phyloP scores from a whole-genome alignment of 2,329 filamentous ascomycete species.

The Magnaporthales sp. region DNA sequence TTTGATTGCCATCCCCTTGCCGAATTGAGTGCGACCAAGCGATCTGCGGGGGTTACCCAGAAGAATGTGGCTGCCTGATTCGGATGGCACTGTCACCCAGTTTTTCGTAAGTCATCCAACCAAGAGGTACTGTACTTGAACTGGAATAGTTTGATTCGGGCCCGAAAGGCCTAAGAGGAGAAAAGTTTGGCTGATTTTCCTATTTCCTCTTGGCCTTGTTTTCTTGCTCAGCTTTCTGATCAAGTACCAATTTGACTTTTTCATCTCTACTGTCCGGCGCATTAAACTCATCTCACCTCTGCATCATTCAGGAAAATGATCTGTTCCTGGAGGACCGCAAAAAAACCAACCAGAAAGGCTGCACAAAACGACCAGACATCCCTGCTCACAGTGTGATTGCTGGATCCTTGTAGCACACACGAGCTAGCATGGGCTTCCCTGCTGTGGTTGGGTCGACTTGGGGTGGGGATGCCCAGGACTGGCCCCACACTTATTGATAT shows the following conservation, averaged over 20 bases:
- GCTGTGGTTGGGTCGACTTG: background rate
- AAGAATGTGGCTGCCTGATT: conserved; percentile 5
- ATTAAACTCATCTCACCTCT: background rate
- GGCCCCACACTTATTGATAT: background rate
- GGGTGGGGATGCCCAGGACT: background rate
- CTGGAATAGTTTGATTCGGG: background rate
- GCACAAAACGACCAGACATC: background rate
- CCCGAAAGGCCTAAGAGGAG: background rate
- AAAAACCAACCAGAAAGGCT: background rate
- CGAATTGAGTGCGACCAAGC: background rate
- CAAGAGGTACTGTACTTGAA: background rate
- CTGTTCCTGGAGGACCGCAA: background rate
- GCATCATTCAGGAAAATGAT: background rate
- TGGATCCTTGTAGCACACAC: background rate
- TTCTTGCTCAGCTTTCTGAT: background rate
- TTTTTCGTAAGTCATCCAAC: conserved; percentile 4
- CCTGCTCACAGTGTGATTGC: background rate
- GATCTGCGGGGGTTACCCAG: background rate
- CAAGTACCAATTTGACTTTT: background rate
- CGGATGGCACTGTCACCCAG: background rate
- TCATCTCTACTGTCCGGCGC: background rate
- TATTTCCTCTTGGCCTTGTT: background rate
- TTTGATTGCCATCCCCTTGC: background rate
- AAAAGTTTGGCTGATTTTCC: no score
- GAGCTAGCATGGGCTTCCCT: background rate